Percentiles rank a stretch among this genome's conserved stretches.
Conservation (phyloP, 768 basidiomycete genomes). For the Leccinellum luteum region DNA sequence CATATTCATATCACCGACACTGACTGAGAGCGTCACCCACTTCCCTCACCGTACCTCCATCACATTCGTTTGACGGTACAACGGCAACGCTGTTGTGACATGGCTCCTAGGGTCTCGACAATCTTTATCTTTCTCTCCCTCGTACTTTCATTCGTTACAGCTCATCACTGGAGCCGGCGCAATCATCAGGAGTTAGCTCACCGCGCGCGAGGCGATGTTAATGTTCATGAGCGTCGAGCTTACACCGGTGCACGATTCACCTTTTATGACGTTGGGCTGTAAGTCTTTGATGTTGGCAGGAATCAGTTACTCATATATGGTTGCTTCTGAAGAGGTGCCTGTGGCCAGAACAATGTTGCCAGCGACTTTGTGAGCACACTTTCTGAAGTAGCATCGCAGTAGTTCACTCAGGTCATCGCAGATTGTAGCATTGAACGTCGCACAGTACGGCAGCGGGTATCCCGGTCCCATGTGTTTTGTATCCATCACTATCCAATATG, state of each 20-base stretch:
- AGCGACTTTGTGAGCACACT: constrained; percentile 44
- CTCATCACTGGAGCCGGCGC: constrained; percentile 35
- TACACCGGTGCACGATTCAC: constrained; percentile 44
- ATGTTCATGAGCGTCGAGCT: constrained; percentile 37
- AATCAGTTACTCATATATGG: constrained; percentile 4
- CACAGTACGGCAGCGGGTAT: constrained; percentile 58
- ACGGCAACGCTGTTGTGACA: constrained; percentile 4
- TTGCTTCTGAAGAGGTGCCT: constrained; percentile 48
- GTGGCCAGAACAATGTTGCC: constrained; percentile 40
- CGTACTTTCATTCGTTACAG: constrained; percentile 33
- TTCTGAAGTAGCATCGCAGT: background rate
- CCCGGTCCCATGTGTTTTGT: constrained; percentile 66
- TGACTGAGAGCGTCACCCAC: background rate
- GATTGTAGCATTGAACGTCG: constrained; percentile 54
- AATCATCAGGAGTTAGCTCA: constrained; percentile 47
- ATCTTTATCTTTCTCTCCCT: constrained; percentile 35
- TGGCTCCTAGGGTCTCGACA: constrained; percentile 25
- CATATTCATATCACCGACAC: background rate
- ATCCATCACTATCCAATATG: constrained; percentile 56
- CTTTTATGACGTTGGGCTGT: constrained; percentile 58
- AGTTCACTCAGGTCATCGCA: constrained; percentile 19
- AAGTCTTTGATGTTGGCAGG: constrained; percentile 12
- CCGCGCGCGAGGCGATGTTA: constrained; percentile 42
- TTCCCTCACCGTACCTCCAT: constrained; percentile 5
- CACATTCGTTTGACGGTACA: constrained; percentile 21